Base-by-base conservation (phyloP, 2,329 filamentous ascomycete genomes). In the Colletotrichum magnum region DNA sequence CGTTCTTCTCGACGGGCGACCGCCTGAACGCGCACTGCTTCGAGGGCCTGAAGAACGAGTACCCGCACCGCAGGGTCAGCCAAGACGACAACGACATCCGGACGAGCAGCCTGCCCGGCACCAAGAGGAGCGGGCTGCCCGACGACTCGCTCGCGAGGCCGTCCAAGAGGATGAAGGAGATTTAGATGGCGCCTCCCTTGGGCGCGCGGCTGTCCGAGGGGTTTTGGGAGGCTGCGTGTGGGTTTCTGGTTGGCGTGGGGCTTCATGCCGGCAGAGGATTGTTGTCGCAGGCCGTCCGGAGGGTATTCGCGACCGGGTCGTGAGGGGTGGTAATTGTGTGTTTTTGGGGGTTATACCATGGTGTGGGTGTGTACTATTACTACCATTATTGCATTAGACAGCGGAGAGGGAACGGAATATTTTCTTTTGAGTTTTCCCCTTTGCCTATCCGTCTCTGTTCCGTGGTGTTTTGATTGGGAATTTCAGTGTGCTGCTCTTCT, bases 81-180 rank as follows among this genome's bases (percentile, higher is more conserved):
- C 92, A 97, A 75, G 96, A 99, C 76, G 94, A 98, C 78, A 97
- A 97, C 75, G 96, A 98, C 79, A 98, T 98, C 65, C 87, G 94
- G n/a, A 95, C 93, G 0, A 91, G 92, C 51, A 97, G 94, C 79
- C 80, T 98, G 43, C 94, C 95, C 0, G 96, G 95, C 0, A 97
- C 95, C 0, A 98, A 98, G 83, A 86, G 95, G 69, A 95, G 92
- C 72, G 95, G 93, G 0, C 77, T 97, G 48, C 93, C 92, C 0
- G 95, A 98, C 76, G 95, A 98, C 60, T 84, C 84, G 18, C 77
- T 97, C n/a, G 84, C 90, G 52, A 81, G 90, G 43, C 88, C 89
- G 0, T 81, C 82, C 4, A 92, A 92, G 81, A 83, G 90, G 68
- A 73, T 91, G 21, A 92, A 91, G 77, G 90, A 92, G 47, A 39